phyloP scores from a whole-genome alignment of 1,139 yeast genomes.

The Suhomyces ambrosiae region DNA sequence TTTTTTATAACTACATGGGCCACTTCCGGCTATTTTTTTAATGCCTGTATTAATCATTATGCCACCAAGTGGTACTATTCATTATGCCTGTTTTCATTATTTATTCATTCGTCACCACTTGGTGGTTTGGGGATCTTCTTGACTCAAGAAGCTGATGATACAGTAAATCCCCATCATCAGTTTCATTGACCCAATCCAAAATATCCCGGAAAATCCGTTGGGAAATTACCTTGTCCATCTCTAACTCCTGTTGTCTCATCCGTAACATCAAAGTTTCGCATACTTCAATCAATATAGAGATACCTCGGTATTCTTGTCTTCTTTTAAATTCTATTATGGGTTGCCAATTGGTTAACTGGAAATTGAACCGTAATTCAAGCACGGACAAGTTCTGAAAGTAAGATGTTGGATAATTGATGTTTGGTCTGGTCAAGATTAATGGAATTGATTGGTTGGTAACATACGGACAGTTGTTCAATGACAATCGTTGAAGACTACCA shows the following conservation, averaged over 20 bases:
- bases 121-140: constrained; percentile 4
- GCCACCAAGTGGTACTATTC: too few species aligned
- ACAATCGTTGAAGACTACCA: constrained; percentile 59
- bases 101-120: not conserved
- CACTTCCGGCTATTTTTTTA: too few species aligned
- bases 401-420: constrained; percentile 28
- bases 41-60: too few species aligned
- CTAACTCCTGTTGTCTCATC: constrained; percentile 63
- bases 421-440: constrained; percentile 41
- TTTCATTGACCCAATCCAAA: constrained; percentile 56
- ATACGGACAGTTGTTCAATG: constrained; percentile 72
- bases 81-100: not conserved
- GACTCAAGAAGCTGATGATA: constrained; percentile 15
- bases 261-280: constrained; percentile 67
- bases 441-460: constrained; percentile 72
- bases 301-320: constrained; percentile 53
- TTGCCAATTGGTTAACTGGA: constrained; percentile 56
- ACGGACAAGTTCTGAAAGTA: constrained; percentile 68
- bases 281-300: constrained; percentile 68
- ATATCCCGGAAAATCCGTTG: constrained; percentile 56
- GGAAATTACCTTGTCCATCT: constrained; percentile 58
- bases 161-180: constrained; percentile 43
- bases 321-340: constrained; percentile 72
- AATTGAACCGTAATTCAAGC: constrained; percentile 71
- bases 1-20: too few species aligned